A percentile compares a stretch with the other conserved stretches of the same genome.
Evolutionary conservation across 441 rosid species (phyloP).

Genomic region (Erodium texanum): DNA sequence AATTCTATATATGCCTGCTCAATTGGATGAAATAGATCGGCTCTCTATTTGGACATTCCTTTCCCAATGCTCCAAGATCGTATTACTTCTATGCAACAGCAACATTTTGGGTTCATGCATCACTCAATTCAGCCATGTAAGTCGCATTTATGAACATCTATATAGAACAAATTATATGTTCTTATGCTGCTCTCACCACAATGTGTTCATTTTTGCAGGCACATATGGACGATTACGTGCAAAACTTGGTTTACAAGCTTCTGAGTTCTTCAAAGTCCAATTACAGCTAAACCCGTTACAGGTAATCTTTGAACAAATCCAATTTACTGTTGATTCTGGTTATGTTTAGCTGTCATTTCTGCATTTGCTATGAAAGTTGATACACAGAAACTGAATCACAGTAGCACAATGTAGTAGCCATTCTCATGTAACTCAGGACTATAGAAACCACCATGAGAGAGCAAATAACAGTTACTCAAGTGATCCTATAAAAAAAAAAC

Average conservation of each 20-base stretch:
- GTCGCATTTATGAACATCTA: background rate
- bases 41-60: background rate
- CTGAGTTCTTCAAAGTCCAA: background rate
- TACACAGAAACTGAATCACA: too few relatives aligned
- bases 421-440: too few relatives aligned
- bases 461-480: too few relatives aligned
- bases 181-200: background rate
- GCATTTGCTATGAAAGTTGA: too few relatives aligned
- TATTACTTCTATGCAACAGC: too few relatives aligned
- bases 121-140: background rate
- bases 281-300: background rate
- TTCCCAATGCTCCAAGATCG: too few relatives aligned
- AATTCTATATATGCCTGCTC: background rate
- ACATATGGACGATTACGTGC: background rate
- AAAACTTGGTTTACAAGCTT: background rate
- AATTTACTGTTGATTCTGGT: background rate
- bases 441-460: too few relatives aligned
- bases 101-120: too few relatives aligned
- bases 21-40: background rate
- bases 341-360: background rate
- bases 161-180: background rate
- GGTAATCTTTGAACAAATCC: background rate
- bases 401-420: too few relatives aligned
- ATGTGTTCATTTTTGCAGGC: background rate
- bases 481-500: too few relatives aligned